Evolutionary conservation across 495 filamentous ascomycete species (phyloP), one percentile per base, ranked within the genome.

Genomic region (Eremomyces bilateralis): DNA sequence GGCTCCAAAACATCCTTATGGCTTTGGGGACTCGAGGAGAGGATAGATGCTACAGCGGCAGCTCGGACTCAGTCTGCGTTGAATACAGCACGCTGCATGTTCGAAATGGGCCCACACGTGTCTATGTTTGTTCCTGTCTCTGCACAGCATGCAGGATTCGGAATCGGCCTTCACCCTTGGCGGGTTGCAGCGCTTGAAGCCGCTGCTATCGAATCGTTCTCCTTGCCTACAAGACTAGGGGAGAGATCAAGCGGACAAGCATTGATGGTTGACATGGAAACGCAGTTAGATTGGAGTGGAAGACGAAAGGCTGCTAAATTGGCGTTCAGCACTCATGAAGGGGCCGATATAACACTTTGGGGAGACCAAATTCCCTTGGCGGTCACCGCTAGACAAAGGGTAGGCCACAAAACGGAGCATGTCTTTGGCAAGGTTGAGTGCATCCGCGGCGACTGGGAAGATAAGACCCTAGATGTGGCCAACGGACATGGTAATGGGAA

Each of bases 1-100:
- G 79, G 80, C 16, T n/a, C n/a, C n/a, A 95, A 94, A 57, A 67
- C 67, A 38, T 64, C 65, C 21, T 64, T 93, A 21, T 88, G 78
- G 73, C 67, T 82, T 15, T 94, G 84, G 74, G 85, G 76, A 4
- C 51, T 80, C 30, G 75, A 88, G 50, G 67, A 69, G 33, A 61
- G 61, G n/a, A 54, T 52, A 39, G 68, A 55, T 35, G 56, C 65
- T 20, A 53, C 64, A 40, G 60, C 70, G 44, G 77, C 79, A 53
- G 50, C 63, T 53, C 44, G 35, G 4, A 22, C 36, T 24, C 36
- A 50, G 21, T 27, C 43, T 11, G 44, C 38, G 24, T 35, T 11
- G 20, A 88, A 90, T 56, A 67, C 69, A 35, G 78, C 81, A 5
- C 64, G 68, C 40, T 69, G 5, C 11, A 76, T 4, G 40, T 88